These are phyloP conservation scores for Artemisia argyi DNA, from an alignment of 129 eudicot genomes.

Conservation along the genomic window DNA sequence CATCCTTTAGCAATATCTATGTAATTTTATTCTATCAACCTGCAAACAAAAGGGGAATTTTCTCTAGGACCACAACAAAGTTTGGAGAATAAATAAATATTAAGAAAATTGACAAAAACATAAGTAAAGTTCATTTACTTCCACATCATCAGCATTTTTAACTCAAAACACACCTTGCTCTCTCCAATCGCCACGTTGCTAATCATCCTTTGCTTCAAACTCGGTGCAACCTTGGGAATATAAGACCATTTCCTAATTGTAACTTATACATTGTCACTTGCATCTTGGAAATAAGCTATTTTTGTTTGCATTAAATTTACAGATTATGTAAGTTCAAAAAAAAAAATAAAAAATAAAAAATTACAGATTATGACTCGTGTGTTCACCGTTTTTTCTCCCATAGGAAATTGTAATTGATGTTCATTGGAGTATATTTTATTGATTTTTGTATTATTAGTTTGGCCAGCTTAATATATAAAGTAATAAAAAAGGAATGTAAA, in stretches of 20 bases:
- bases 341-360: no score
- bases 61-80: not conserved
- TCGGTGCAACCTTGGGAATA: constrained; percentile 28
- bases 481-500: no score
- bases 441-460: no score
- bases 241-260: constrained; percentile 18
- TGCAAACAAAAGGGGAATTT: no score
- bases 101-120: not conserved
- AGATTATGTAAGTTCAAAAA: no score
- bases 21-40: no score
- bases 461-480: no score
- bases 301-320: not conserved
- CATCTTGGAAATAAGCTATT: not conserved
- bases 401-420: not conserved
- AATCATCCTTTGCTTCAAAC: constrained; percentile 29
- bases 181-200: constrained; percentile 21
- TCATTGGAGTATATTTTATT: not conserved
- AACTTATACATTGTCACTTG: constrained; percentile 7
- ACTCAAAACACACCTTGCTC: constrained; percentile 10
- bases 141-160: constrained; percentile 22
- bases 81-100: not conserved
- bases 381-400: not conserved
- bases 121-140: constrained; percentile 15
- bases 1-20: no score
- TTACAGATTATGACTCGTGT: not conserved